Evolutionary conservation across 116 monocot genomes (phyloP), one percentile per base, ranked within the genome.

Genomic region (Thalassia testudinum): DNA sequence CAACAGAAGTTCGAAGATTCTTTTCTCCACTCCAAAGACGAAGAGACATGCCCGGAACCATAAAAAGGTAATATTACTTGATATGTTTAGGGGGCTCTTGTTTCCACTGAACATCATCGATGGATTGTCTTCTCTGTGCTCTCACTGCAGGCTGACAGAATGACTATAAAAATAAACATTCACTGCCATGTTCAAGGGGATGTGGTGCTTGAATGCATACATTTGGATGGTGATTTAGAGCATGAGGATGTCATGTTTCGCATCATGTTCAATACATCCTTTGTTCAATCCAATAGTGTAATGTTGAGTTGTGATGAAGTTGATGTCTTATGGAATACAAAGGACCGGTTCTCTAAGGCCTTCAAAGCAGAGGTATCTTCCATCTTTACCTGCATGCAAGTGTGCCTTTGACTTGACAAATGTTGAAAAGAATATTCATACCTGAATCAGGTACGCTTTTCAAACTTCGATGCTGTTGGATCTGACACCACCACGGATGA

Each of bases 401-500:
- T 69, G 49, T 69, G 59, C 21, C 14, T 61, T 42, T 58, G 57
- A 55, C 37, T 42, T 24, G 42, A 59, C 66, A 50, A 42, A 55
- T 51, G 42, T 64, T 88, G 61, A 85, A 59, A 63, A 43, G 19
- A 18, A 47, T 24, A 47, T 71, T 70, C 56, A 62, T 90, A 47
- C 56, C 76, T 89, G 70, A 73, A 79, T 72, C 82, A 99, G 97
- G 90, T 99, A 82, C 82, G 72, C 19, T 99, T 99, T 75, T 89
- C 82, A 78, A 79, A 89, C 65, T 60, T 69, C 45, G 78, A 78
- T 75, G 47, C 58, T 43, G 45, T 27, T 19, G 73, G 56, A 51
- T 82, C 79, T 61, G 70, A 67, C 49, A 42, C 67, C 18, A 66
- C 53, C 56, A 25, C 43, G 19, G 75, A 80, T 34, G 65, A 56